phyloP scores from a whole-genome alignment of 306 rosid genomes.

The Prosopis cineraria region DNA sequence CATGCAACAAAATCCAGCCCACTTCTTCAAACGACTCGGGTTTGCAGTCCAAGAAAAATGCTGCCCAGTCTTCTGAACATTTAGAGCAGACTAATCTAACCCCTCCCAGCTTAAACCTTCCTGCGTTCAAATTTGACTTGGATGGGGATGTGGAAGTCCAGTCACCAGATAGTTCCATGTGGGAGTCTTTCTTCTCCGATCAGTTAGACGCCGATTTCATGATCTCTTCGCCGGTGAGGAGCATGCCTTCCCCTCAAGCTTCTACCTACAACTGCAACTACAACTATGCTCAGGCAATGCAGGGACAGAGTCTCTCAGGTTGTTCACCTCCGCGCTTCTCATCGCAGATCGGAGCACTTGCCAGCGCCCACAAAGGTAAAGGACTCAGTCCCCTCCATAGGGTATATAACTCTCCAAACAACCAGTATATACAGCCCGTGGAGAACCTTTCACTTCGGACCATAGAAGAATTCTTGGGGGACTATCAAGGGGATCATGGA shows the following conservation, averaged over 20 bases:
- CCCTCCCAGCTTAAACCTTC: conserved; percentile 73
- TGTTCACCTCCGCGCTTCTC: conserved; percentile 72
- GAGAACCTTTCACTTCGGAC: conserved; percentile 59
- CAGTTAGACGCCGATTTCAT: conserved; percentile 79
- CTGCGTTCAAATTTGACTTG: conserved; percentile 60
- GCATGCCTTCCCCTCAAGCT: conserved; percentile 59
- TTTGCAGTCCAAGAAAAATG: conserved; percentile 49
- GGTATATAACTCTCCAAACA: conserved; percentile 78
- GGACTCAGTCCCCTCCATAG: conserved; percentile 85
- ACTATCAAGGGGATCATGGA: conserved; percentile 51
- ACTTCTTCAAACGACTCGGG: conserved; percentile 51
- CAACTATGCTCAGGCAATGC: conserved; percentile 61
- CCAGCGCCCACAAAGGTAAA: conserved; percentile 64
- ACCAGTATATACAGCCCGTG: conserved; percentile 62
- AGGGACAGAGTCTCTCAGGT: conserved; percentile 53
- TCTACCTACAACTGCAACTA: conserved; percentile 49
- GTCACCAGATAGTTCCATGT: conserved; percentile 75
- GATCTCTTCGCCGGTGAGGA: conserved; percentile 82
- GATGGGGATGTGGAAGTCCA: conserved; percentile 80
- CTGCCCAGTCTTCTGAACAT: conserved; percentile 43
- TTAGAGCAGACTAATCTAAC: conserved; percentile 52
- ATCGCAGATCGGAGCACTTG: conserved; percentile 60
- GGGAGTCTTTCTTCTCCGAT: conserved; percentile 84
- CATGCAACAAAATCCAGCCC: conserved; percentile 51
- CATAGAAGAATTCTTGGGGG: conserved; percentile 75